Evolutionary conservation across 1,284 basidiomycete species (phyloP).

Genomic region (Trichosporon asahii): DNA sequence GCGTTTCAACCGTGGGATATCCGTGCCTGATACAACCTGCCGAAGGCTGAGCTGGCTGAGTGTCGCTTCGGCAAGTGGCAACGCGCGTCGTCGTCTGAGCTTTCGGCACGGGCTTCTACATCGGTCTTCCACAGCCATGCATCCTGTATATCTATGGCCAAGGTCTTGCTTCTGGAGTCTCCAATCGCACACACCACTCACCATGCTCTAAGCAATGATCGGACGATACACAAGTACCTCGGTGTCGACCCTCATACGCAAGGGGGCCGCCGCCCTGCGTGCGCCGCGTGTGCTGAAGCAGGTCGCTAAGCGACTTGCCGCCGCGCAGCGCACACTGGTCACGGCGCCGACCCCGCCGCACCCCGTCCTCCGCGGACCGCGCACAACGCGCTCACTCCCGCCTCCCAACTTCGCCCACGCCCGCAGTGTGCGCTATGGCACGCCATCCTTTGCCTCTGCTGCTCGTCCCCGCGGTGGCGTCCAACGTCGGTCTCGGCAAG

Average conservation of each 20-base stretch:
- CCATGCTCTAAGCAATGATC: not conserved
- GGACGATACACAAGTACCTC: constrained; percentile 8
- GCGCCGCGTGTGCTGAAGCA: not conserved
- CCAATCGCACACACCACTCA: constrained; percentile 1
- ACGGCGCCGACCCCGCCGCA: not conserved
- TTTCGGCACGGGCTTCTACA: not conserved
- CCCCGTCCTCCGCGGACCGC: not conserved
- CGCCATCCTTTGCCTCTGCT: not conserved
- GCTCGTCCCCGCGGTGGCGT: constrained; percentile 5
- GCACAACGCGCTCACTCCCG: not conserved
- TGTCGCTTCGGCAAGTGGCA: constrained; percentile 4
- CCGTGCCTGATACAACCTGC: not conserved
- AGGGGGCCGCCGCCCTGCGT: constrained; percentile 9
- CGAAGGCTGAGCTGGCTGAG: not conserved
- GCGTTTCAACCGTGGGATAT: not conserved
- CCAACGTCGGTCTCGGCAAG: constrained; percentile 35
- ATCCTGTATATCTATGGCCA: not conserved
- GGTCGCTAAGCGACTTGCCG: not conserved
- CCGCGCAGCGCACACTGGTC: not conserved
- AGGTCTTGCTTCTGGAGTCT: not conserved
- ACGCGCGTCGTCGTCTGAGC: constrained; percentile 5
- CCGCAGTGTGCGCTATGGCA: not conserved
- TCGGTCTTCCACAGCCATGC: not conserved
- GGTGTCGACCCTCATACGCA: not conserved
- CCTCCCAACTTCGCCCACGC: constrained; percentile 7